Conservation (phyloP, 345 rosid species). For the Linum trigynum region DNA sequence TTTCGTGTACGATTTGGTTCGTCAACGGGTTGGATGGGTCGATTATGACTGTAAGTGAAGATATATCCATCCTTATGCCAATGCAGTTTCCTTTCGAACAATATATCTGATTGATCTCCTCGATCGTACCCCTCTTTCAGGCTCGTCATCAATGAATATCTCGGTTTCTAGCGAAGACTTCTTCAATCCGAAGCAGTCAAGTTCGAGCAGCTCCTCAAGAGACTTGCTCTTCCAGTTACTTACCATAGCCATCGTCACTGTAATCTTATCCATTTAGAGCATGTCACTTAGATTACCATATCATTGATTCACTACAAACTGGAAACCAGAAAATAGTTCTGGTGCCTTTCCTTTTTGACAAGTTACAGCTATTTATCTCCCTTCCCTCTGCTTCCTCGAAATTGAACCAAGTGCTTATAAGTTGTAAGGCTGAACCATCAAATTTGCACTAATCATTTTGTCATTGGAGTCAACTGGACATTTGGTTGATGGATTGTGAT, state of each 20-base stretch:
- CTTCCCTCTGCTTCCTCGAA: too few species aligned
- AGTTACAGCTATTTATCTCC: too few species aligned
- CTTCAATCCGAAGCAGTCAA: slow-evolving; percentile 18
- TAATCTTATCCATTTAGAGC: slow-evolving; percentile 12
- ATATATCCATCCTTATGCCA: neutral
- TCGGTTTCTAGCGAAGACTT: slow-evolving; percentile 27
- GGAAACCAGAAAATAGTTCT: too few species aligned
- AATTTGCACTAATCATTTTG: too few species aligned
- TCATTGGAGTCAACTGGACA: too few species aligned
- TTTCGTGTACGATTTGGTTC: slow-evolving; percentile 6
- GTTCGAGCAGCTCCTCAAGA: slow-evolving; percentile 14
- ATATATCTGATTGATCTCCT: too few species aligned
- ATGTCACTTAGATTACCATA: too few species aligned
- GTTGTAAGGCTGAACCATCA: too few species aligned
- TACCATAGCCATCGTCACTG: slow-evolving; percentile 22
- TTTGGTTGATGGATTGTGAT: too few species aligned
- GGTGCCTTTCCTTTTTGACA: too few species aligned
- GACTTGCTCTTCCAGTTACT: slow-evolving; percentile 39
- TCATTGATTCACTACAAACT: too few species aligned
- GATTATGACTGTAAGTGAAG: slow-evolving; percentile 4
- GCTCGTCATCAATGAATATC: slow-evolving; percentile 25
- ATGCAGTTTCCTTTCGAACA: neutral
- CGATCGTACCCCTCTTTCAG: neutral
- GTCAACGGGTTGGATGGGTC: slow-evolving; percentile 9
- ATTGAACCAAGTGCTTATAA: too few species aligned